Evolutionary conservation across 768 basidiomycete species (phyloP), one percentile per base, ranked within the genome.

Genomic region (Auricularia sp.): DNA sequence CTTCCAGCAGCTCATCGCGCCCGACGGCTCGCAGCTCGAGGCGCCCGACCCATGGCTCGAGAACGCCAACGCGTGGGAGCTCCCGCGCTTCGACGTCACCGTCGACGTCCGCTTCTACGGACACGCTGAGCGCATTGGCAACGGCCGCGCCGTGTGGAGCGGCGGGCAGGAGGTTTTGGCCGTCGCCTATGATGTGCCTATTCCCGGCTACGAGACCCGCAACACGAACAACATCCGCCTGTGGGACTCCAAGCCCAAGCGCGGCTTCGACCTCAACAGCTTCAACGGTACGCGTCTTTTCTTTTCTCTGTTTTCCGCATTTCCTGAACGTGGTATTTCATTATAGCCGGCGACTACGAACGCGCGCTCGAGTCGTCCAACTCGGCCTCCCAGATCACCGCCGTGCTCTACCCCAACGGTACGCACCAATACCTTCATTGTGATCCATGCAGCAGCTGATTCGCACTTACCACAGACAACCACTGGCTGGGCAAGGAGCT

Each of bases 111-210:
- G 94, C 33, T 96, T 99, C 78, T 92, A 94, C 70, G 96, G 96
- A 1, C 76, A 82, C 8, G 82, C 96, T 1, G 90, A 95, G 62
- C 80, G 86, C 34, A 75, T 86, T 39, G 84, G 81, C 3, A 82
- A 77, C 29, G 81, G 83, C 11, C 84, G 84, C 64, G 88, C 84
- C 2, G 69, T 81, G 16, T 93, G 91, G 91, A 82, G 84, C 21
- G 96, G 95, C 7, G 96, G 96, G 0, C 91, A 95, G 76, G 93
- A 97, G 74, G 93, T 97, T 36, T 73, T 96, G 35, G 96, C 96
- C 0, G 83, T 94, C 54, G 96, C 95, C 0, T 95, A 96, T 72
- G 96, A 98, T 72, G 87, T 92, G 21, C 96, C 96, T 78, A 90
- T 98, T 68, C 94, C 95, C 3, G 92, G 76, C 3, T 93, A 84